Percentiles rank a stretch among this genome's conserved stretches.
phyloP scores from a whole-genome alignment of 139 green algal genomes.

The Coelastrella sp. region DNA sequence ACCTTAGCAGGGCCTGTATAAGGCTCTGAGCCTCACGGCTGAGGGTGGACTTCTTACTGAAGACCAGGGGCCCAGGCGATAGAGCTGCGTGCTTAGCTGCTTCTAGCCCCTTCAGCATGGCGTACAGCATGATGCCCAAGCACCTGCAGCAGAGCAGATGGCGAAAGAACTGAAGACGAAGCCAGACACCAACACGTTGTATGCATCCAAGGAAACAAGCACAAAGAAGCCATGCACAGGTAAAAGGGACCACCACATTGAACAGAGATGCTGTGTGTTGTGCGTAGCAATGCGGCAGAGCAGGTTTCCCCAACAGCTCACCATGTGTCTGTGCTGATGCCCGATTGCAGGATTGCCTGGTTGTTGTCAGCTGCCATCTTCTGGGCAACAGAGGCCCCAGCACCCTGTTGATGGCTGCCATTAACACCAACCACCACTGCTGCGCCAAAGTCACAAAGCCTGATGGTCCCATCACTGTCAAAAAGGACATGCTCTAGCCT shows the following conservation, averaged over 20 bases:
- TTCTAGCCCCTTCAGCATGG: slow-evolving; percentile 18
- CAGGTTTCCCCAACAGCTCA: too few relatives aligned
- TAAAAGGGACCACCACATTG: too few relatives aligned
- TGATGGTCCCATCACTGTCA: background rate
- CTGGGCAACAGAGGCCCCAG: background rate
- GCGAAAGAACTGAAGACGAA: too few relatives aligned
- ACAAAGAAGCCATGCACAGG: too few relatives aligned
- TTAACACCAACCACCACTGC: background rate
- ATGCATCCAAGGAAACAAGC: too few relatives aligned
- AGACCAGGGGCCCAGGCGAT: background rate
- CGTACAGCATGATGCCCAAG: background rate
- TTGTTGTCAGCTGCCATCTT: too few relatives aligned
- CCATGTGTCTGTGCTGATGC: too few relatives aligned
- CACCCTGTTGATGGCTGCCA: background rate
- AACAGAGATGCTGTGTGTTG: too few relatives aligned
- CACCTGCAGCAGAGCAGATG: background rate
- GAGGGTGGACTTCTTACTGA: background rate
- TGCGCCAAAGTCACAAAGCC: slow-evolving; percentile 21
- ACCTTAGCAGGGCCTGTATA: background rate
- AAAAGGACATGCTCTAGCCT: slow-evolving; percentile 4
- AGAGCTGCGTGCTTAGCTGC: background rate
- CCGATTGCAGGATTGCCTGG: too few relatives aligned
- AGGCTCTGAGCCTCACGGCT: background rate
- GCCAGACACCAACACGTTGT: too few relatives aligned
- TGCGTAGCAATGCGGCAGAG: too few relatives aligned